Evolutionary conservation across 768 basidiomycete genomes (phyloP), one percentile per base, ranked within the genome.

Genomic region (Boletus insuetus): DNA sequence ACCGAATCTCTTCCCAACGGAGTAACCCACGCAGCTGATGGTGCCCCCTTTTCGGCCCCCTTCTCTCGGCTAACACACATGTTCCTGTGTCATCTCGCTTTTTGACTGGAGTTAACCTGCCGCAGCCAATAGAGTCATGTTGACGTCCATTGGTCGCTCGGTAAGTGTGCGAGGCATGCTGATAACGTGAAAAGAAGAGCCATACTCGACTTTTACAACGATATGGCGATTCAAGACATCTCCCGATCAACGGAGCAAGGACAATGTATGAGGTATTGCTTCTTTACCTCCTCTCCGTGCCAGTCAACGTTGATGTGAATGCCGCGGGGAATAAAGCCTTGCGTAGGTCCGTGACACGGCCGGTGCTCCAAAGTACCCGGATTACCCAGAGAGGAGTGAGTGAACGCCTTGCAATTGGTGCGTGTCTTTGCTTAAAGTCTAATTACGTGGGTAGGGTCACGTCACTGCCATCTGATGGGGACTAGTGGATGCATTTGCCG

Each of bases 391-490:
- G 53, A 44, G 56, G 57, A 52, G 50, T 52, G 49, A 53, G 54
- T 50, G 54, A 49, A 60, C 62, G 54, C 60, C 64, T 52, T 60
- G 53, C 22, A 22, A 22, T 41, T 53, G 65, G 68, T 59, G 68
- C 70, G 53, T 72, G 68, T 54, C 49, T 32, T 71, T 73, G 69
- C 62, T 64, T 73, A 71, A 71, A 71, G 69, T 64, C 71, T 71
- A 71, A 71, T 71, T 71, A 71, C 70, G 70, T 71, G 59, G 50
- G 40, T 46, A 57, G 49, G 37, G 56, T 71, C 59, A 70, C 70
- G 69, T 72, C 70, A 64, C 61, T 44, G 53, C 54, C 64, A 68
- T 58, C 57, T 62, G 68, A 70, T 69, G 65, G 37, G 37, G 55
- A 46, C 42, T 22, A 55, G 52, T 52, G 49, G 49, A 20, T 53